phyloP scores from a whole-genome alignment of 2,329 filamentous ascomycete genomes.

The Stagonosporopsis cucurbitacearum region DNA sequence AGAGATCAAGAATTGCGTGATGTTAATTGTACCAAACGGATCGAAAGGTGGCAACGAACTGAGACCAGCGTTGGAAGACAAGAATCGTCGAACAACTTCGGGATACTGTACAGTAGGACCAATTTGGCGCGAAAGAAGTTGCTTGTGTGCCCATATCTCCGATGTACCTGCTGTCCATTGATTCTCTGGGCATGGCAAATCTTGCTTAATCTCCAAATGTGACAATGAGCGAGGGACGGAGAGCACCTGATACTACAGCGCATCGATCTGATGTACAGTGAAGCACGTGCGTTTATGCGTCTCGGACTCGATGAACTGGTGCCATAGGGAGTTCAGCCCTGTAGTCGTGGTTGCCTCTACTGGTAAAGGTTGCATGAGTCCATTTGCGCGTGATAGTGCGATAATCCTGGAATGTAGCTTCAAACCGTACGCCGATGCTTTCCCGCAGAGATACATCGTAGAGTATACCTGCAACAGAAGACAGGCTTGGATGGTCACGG shows the following conservation, averaged over 20 bases:
- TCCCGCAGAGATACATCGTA: constrained; percentile 28
- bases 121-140: constrained; percentile 15
- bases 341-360: constrained; percentile 14
- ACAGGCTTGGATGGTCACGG: constrained; percentile 24
- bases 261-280: constrained; percentile 30
- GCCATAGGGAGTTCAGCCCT: constrained; percentile 26
- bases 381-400: constrained; percentile 23
- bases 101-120: constrained; percentile 21
- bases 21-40: constrained; percentile 32
- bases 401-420: constrained; percentile 33
- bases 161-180: constrained; percentile 26
- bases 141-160: constrained; percentile 24
- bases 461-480: constrained; percentile 26
- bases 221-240: constrained; percentile 33
- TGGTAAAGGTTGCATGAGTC: constrained; percentile 24
- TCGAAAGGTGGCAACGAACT: constrained; percentile 25
- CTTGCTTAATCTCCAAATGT: constrained; percentile 32
- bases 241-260: constrained; percentile 33
- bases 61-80: constrained; percentile 21
- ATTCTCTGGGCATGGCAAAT: constrained; percentile 28
- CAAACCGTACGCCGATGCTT: constrained; percentile 27
- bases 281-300: constrained; percentile 27
- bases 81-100: constrained; percentile 23
- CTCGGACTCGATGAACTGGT: constrained; percentile 20
- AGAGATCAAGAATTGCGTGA: constrained; percentile 31